phyloP scores from a whole-genome alignment of 1,139 yeast species.

The Nakaseomyces delphensis region DNA sequence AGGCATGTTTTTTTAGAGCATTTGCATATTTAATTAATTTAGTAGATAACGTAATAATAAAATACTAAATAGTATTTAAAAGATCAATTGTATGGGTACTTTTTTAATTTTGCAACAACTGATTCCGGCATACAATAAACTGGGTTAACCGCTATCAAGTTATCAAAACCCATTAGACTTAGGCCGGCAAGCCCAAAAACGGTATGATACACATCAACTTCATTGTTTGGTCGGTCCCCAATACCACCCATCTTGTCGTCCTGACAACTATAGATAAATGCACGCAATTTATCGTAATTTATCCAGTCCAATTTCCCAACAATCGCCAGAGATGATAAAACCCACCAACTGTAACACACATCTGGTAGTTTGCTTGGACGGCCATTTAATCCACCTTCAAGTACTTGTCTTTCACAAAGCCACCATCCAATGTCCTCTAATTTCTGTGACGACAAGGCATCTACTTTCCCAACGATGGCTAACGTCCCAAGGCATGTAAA shows the following conservation, averaged over 20 bases:
- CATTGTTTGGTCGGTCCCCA: slow-evolving; percentile 84
- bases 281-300: slow-evolving; percentile 48
- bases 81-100: slow-evolving; percentile 36
- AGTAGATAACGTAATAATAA: background rate
- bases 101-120: slow-evolving; percentile 37
- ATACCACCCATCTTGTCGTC: slow-evolving; percentile 79
- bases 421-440: slow-evolving; percentile 51
- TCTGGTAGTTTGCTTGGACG: slow-evolving; percentile 95
- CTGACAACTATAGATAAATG: slow-evolving; percentile 69
- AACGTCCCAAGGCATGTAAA: slow-evolving; percentile 80
- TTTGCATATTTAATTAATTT: too few species aligned
- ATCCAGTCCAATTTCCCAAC: slow-evolving; percentile 67
- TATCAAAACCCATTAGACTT: slow-evolving; percentile 56
- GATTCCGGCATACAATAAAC: slow-evolving; percentile 70
- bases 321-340: slow-evolving; percentile 66
- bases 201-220: slow-evolving; percentile 89
- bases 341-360: slow-evolving; percentile 99
- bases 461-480: slow-evolving; percentile 56
- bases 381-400: slow-evolving; percentile 88
- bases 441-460: slow-evolving; percentile 33
- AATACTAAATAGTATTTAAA: background rate
- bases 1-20: background rate
- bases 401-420: slow-evolving; percentile 88
- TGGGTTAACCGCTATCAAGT: slow-evolving; percentile 63
- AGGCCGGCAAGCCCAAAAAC: slow-evolving; percentile 84